Conservation (phyloP, 2,329 filamentous ascomycete genomes). For the Fusarium fujikuroi region DNA sequence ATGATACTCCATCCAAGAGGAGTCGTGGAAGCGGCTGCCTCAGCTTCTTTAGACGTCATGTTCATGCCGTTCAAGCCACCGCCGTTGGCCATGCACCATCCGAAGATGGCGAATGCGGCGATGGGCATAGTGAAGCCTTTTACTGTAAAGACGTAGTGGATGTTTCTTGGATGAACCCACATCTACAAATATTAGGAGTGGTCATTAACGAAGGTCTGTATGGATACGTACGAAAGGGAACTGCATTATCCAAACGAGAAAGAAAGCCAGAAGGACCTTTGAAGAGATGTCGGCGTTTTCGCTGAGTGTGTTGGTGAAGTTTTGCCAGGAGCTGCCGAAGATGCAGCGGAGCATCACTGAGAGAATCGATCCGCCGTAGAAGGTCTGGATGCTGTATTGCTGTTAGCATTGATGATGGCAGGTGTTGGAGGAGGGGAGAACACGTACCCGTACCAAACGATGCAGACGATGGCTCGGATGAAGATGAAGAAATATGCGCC, state of each 20-base stretch:
- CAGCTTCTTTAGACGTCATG: not conserved
- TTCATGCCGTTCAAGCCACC: not conserved
- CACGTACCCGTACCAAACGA: not conserved
- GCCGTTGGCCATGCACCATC: not conserved
- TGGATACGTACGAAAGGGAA: not conserved
- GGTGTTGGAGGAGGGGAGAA: accelerated
- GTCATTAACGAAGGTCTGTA: accelerated
- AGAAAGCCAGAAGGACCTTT: not conserved
- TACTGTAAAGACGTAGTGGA: not conserved
- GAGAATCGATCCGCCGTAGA: not conserved
- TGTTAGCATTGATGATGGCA: not conserved
- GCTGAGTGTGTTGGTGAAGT: not conserved
- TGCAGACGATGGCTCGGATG: not conserved
- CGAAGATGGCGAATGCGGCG: not conserved
- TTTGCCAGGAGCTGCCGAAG: not conserved
- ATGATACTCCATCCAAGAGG: not conserved
- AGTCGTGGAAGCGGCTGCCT: not conserved
- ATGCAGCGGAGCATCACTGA: not conserved
- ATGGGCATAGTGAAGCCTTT: not conserved
- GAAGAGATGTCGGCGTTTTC: not conserved
- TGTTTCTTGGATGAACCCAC: not conserved
- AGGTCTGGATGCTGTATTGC: not conserved
- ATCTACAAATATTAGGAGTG: not conserved
- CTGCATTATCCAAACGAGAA: not conserved
- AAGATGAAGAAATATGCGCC: not conserved